These are phyloP conservation scores for Aristolochia californica DNA, from an alignment of 164 flowering plant species.

Conservation along the genomic window DNA sequence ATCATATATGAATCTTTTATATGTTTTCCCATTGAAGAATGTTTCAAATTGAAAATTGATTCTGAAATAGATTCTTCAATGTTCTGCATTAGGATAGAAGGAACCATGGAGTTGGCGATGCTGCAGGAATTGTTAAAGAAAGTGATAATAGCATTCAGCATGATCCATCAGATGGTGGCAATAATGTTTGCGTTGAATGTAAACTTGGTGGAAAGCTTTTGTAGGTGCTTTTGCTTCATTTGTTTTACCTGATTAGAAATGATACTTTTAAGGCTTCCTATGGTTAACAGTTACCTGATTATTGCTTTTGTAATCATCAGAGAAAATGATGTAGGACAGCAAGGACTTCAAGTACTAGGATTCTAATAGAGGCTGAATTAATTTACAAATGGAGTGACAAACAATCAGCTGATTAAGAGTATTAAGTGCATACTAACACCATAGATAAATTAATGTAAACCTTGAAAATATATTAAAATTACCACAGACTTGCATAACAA, in stretches of 20 bases:
- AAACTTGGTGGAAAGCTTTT: conserved; percentile 35
- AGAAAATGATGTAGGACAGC: background rate
- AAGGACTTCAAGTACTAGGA: background rate
- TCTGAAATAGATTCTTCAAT: background rate
- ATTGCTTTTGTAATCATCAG: background rate
- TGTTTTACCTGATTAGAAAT: background rate
- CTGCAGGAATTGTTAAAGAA: conserved; percentile 12
- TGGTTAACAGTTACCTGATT: background rate
- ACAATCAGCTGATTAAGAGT: background rate
- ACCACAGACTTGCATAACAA: no score
- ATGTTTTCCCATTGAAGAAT: background rate
- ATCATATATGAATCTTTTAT: background rate
- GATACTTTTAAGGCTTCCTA: background rate
- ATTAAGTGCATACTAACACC: background rate
- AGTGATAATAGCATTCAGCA: conserved; percentile 2
- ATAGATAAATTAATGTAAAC: no score
- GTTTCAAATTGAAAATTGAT: background rate
- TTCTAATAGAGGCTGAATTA: background rate
- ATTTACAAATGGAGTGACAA: background rate
- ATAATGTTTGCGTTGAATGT: conserved; percentile 33
- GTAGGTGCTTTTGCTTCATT: conserved; percentile 1
- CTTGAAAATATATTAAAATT: no score
- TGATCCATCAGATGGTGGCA: conserved; percentile 9
- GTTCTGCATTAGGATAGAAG: conserved; percentile 37
- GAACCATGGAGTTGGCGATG: conserved; percentile 14